A percentile compares a stretch with the other conserved stretches of the same genome.
phyloP scores from a whole-genome alignment of 2,329 filamentous ascomycete genomes.

The Cordyceps tenuipes region DNA sequence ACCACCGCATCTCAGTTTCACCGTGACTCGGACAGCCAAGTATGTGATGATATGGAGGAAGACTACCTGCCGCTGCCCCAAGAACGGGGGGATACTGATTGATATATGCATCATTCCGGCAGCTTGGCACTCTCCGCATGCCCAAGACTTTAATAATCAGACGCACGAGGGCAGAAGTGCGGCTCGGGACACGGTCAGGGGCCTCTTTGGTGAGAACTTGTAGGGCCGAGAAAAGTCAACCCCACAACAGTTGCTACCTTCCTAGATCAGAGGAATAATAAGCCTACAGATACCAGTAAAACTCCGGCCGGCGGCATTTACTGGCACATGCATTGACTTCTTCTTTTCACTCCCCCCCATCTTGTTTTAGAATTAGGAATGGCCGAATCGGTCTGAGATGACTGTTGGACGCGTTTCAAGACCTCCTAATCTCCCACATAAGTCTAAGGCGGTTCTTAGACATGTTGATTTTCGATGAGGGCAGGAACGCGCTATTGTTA shows the following conservation, averaged over 20 bases:
- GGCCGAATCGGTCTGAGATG: not conserved
- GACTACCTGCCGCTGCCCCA: not conserved
- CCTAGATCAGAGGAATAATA: conserved; percentile 6
- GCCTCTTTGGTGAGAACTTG: not conserved
- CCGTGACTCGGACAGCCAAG: not conserved
- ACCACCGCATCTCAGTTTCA: conserved; percentile 2
- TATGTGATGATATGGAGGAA: not conserved
- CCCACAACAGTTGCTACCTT: conserved; percentile 8
- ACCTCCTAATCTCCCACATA: too few species aligned
- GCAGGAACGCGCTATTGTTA: too few species aligned
- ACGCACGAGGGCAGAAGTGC: not conserved
- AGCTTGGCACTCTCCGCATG: not conserved
- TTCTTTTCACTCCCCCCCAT: not conserved
- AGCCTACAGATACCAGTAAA: conserved; percentile 1
- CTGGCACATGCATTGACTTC: not conserved
- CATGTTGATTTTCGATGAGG: not conserved
- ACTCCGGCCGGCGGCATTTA: not conserved
- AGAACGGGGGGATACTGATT: not conserved
- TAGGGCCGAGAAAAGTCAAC: not conserved
- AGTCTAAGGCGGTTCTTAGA: not conserved
- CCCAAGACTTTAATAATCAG: not conserved
- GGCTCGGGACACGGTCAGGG: not conserved
- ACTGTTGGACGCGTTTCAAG: not conserved
- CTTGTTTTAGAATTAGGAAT: not conserved
- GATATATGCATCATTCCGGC: not conserved